Evolutionary conservation across 1,139 yeast genomes (phyloP).

Genomic region (Saccharomycopsis hybrid): DNA sequence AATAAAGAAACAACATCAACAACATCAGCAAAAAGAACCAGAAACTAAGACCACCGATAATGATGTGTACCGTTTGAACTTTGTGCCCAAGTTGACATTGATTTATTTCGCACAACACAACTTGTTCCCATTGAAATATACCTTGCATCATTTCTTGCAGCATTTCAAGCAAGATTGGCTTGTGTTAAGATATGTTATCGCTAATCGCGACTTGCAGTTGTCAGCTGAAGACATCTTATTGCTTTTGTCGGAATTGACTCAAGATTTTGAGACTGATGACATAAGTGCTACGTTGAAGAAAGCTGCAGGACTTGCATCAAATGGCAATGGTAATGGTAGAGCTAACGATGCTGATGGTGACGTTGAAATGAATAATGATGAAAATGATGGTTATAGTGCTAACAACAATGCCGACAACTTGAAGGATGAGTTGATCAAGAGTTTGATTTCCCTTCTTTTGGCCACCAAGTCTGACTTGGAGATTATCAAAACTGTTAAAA

Average conservation of each 20-base stretch:
- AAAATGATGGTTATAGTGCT: background rate
- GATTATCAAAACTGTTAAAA: constrained; percentile 12
- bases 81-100: constrained; percentile 13
- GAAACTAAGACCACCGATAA: background rate
- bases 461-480: constrained; percentile 14
- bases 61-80: constrained; percentile 3
- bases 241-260: constrained; percentile 8
- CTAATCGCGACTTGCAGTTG: constrained; percentile 8
- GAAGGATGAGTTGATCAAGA: constrained; percentile 8
- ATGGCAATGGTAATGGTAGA: background rate
- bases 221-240: constrained; percentile 16
- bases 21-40: no score
- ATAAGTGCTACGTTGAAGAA: no score
- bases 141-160: constrained; percentile 8
- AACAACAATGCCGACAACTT: background rate
- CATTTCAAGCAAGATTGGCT: constrained; percentile 12
- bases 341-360: background rate
- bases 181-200: constrained; percentile 10
- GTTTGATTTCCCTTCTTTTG: constrained; percentile 8
- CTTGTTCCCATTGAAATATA: constrained; percentile 13
- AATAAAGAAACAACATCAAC: no score
- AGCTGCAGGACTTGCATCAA: background rate
- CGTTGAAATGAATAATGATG: background rate
- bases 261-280: constrained; percentile 4
- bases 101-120: constrained; percentile 13